A percentile compares a stretch with the other conserved stretches of the same genome.
These are phyloP conservation scores for Arthrobotrys pseudoclavata DNA, from an alignment of 2,329 filamentous ascomycete species.

Conservation along the genomic window DNA sequence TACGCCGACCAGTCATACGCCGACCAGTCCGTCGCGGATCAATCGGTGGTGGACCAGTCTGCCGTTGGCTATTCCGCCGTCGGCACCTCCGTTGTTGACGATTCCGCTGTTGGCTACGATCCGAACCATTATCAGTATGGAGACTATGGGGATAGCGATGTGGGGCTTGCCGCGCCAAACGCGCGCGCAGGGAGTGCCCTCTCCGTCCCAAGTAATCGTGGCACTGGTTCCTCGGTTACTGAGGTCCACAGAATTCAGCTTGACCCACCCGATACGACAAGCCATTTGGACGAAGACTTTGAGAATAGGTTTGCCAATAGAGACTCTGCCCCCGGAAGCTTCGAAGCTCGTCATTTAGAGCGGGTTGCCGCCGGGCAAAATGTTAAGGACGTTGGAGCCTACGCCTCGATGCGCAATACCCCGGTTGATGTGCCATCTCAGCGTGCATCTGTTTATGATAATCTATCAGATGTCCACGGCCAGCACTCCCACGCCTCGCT, in stretches of 20 bases:
- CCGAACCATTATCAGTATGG: conserved; percentile 28
- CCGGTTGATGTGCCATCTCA: conserved; percentile 62
- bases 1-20: conserved; percentile 40
- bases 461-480: conserved; percentile 61
- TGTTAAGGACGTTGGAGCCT: conserved; percentile 63
- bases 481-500: conserved; percentile 66
- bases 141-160: conserved; percentile 43
- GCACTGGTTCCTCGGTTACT: conserved; percentile 34
- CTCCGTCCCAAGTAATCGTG: conserved; percentile 43
- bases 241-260: conserved; percentile 53
- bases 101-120: conserved; percentile 35
- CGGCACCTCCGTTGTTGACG: conserved; percentile 22
- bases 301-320: conserved; percentile 36
- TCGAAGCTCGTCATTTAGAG: conserved; percentile 53
- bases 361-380: conserved; percentile 61
- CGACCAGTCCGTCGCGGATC: conserved; percentile 23
- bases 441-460: conserved; percentile 62
- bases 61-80: conserved; percentile 30
- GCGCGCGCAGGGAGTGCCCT: conserved; percentile 33
- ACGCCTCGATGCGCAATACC: conserved; percentile 63
- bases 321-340: conserved; percentile 52
- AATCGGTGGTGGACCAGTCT: conserved; percentile 28
- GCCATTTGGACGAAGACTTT: conserved; percentile 43
- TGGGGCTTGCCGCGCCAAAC: conserved; percentile 33
- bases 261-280: conserved; percentile 49